phyloP scores from a whole-genome alignment of 1,139 yeast genomes.

The Hyphopichia khmerensis region DNA sequence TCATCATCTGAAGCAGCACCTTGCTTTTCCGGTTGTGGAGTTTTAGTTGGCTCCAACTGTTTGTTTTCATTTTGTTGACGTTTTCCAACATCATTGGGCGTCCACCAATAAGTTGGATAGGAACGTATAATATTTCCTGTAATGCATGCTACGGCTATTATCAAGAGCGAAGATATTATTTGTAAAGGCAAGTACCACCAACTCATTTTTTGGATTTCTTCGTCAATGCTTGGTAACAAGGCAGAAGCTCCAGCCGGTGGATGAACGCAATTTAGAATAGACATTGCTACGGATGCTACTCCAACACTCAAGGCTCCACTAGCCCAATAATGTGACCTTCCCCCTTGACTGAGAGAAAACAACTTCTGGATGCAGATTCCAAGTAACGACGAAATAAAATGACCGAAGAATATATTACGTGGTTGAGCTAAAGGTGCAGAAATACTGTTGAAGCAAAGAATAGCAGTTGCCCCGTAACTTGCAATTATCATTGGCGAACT shows the following conservation, averaged over 20 bases:
- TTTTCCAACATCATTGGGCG: constrained; percentile 23
- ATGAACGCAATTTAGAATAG: constrained; percentile 59
- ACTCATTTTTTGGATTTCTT: constrained; percentile 46
- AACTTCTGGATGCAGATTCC: constrained; percentile 59
- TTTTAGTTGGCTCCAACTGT: not conserved
- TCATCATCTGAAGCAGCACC: not conserved
- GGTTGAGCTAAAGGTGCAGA: constrained; percentile 69
- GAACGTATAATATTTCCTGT: constrained; percentile 54
- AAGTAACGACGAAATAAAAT: constrained; percentile 50
- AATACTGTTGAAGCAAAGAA: constrained; percentile 57
- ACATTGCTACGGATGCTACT: constrained; percentile 55
- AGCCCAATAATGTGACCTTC: constrained; percentile 52
- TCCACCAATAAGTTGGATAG: constrained; percentile 70
- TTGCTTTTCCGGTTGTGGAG: not conserved
- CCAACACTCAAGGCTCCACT: constrained; percentile 64
- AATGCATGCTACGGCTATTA: constrained; percentile 52
- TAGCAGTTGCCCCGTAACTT: constrained; percentile 66
- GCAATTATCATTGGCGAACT: constrained; percentile 61
- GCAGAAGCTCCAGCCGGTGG: constrained; percentile 82
- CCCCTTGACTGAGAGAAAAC: constrained; percentile 41
- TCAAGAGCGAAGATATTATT: constrained; percentile 49
- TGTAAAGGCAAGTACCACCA: constrained; percentile 72
- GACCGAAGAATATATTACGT: constrained; percentile 57
- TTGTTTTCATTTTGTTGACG: not conserved
- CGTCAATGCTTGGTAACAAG: constrained; percentile 55